Evolutionary conservation across 495 filamentous ascomycete species (phyloP), one percentile per base, ranked within the genome.

Genomic region (Astrothelium subdiscretum): DNA sequence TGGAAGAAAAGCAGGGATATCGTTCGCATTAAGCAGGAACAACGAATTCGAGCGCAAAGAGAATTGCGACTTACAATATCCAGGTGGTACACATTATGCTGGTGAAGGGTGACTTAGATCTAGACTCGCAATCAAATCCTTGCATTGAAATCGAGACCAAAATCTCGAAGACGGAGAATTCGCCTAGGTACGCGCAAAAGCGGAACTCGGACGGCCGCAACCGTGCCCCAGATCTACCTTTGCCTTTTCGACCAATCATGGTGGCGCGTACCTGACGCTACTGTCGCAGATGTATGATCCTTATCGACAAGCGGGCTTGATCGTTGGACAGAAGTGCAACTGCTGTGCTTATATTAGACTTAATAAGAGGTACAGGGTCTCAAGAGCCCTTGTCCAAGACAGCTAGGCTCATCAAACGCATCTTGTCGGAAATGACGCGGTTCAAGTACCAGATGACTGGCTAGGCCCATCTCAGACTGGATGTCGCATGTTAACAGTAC

Each of bases 371-470:
- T n/a, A 48, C 43, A 48, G 43, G 43, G 24, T 29, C 20, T 26
- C 48, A 20, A 29, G 18, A 26, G 48, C 48, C 48, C 48, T 54
- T 3, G 48, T 54, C 48, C 6, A 54, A 26, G 48, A 11, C 22
- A 29, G 5, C 48, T 54, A 24, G 48, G 48, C 24, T 54, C 24
- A 54, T 54, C 48, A 54, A 54, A 54, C 48, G 29, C 24, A 20
- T 20, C 48, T 29, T 54, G 48, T 54, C 48, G 48, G 48, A 54
- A 54, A 54, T 54, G 48, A 54, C 24, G 48, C 48, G 48, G 48
- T 54, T 54, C 24, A 29, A 54, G 48, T 54, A 24, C 48, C 48
- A 54, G 48, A 54, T 29, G 48, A 54, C 20, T 54, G 24, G 48
- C 48, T 54, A 54, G 48, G 24, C 48, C 42, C 20, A 24, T 54